Base-by-base conservation (phyloP, 345 rosid genomes). In the Capsella bursapastoris region DNA sequence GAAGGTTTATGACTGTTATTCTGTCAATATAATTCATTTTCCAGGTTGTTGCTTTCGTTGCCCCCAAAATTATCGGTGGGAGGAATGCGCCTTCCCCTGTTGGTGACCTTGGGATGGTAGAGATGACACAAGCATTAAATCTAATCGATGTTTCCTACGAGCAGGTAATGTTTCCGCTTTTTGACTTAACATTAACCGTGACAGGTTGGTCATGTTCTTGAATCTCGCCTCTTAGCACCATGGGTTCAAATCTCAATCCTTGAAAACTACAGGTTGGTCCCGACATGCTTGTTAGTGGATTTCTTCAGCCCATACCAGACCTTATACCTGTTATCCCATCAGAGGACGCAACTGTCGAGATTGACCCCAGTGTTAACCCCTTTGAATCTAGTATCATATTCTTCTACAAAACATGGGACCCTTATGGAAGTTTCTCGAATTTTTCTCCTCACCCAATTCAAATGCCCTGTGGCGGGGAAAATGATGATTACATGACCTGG, bases 21-120 rank as follows among this genome's bases (percentile, higher is more conserved):
- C 48, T 44, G 12, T 10, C 12, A 6, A 3, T 29, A 7, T 32
- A 14, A 64, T 57, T 77, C 14, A 11, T 32, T 43, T 61, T 80
- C 70, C 78, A 90, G 99, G 97, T 92, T 78, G 87, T 66, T 86
- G 93, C 99, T 64, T 91, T 94, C 56, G 85, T 94, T 80, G 97
- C 96, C 32, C 99, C 99, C 10, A 94, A 94, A 83, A 92, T 94
- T 52, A 90, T 92, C 62, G 97, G 99, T 62, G 99, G 99, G 59
- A 91, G 75, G 38, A 70, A 82, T 78, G 97, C 97, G 0, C 97
- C 96, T 29, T 80, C 99, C 71, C 97, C 97, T 28, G 99, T 95
- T 66, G 93, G 93, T 83, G 99, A 95, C 63, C 97, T 95, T 64
- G 99, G 99, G 59, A 91, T 95, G 99, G 93, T 92, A 64, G 97